These are phyloP conservation scores for Aspergillus sp. DNA, from an alignment of 2,329 filamentous ascomycete species.

Conservation along the genomic window DNA sequence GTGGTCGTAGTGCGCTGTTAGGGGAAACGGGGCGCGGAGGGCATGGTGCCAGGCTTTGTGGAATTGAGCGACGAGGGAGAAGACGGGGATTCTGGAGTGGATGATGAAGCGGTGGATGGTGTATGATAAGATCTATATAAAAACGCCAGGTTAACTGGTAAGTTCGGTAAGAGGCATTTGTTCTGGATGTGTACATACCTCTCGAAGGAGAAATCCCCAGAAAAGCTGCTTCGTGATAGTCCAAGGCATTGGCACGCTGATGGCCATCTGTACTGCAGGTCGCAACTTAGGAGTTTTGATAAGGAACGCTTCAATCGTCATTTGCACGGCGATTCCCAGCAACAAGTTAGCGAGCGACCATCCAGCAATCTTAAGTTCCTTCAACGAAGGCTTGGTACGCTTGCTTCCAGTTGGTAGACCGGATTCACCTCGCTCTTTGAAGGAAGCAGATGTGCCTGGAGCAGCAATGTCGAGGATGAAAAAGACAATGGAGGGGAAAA, in stretches of 20 bases:
- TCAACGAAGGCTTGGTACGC: constrained; percentile 40
- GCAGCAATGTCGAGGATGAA: constrained; percentile 70
- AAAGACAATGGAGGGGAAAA: constrained; percentile 71
- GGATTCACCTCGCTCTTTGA: constrained; percentile 66
- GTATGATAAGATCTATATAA: constrained; percentile 50
- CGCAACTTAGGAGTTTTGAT: constrained; percentile 54
- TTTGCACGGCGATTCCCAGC: constrained; percentile 56
- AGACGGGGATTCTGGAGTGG: constrained; percentile 52
- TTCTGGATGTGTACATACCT: constrained; percentile 45
- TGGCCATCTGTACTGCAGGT: constrained; percentile 59
- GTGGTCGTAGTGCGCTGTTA: constrained; percentile 62
- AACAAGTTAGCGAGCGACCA: constrained; percentile 58
- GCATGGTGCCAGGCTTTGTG: constrained; percentile 60
- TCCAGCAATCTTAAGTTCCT: constrained; percentile 51
- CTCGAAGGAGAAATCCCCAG: constrained; percentile 56
- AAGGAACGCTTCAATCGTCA: constrained; percentile 54
- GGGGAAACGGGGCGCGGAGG: constrained; percentile 53
- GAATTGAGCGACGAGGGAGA: constrained; percentile 51
- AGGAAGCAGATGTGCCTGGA: constrained; percentile 65
- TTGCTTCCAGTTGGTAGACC: constrained; percentile 48
- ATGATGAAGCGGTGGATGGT: constrained; percentile 71
- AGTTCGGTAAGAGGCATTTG: neutral
- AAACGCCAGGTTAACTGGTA: neutral
- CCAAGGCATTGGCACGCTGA: constrained; percentile 63
- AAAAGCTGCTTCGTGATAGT: constrained; percentile 56